Evolutionary conservation across 2,329 filamentous ascomycete genomes (phyloP), one percentile per base, ranked within the genome.

Genomic region (Tricladium varicosporioides): DNA sequence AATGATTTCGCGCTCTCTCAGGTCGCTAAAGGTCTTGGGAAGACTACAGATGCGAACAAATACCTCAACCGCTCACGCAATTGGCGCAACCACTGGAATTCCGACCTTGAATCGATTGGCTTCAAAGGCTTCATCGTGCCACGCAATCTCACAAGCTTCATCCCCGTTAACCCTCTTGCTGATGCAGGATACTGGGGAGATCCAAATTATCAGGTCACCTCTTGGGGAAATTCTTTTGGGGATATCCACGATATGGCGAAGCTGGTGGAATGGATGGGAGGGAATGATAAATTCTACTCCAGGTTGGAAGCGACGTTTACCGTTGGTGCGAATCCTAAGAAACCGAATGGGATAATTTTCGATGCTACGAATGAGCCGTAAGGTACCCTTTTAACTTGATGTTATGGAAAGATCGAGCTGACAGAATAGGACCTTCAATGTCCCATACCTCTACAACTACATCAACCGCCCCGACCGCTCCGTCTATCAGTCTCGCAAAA

Each of bases 31-130:
- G 85, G 85, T 0, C 71, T 88, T 1, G 77, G 75, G 1, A 78
- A 80, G 48, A 56, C 65, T 0, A 71, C 72, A 1, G 82, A 86
- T 44, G 80, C 81, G 2, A 60, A 72, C 2, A 85, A 77, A 53
- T 90, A 89, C 62, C 74, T 88, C 22, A 73, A 79, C 47, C 80
- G 86, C 8, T 87, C 84, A 0, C 76, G 79, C 9, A 86, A 88
- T 65, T 91, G 87, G 87, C 78, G 83, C 14, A 89, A 88, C 65
- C 86, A 89, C 62, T 91, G 85, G 86, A 85, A 89, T 67, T 67
- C 78, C 0, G 69, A 80, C 48, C 77, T 83, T 46, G 75, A 74
- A 1, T 82, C 82, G 0, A 75, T 86, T 0, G 80, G 79, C 3
- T 88, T 87, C 70, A 78, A 73, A 0, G 87, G 87, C 0, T 90